Evolutionary conservation across 1,284 basidiomycete genomes (phyloP).

Genomic region (Malassezia obtusa): DNA sequence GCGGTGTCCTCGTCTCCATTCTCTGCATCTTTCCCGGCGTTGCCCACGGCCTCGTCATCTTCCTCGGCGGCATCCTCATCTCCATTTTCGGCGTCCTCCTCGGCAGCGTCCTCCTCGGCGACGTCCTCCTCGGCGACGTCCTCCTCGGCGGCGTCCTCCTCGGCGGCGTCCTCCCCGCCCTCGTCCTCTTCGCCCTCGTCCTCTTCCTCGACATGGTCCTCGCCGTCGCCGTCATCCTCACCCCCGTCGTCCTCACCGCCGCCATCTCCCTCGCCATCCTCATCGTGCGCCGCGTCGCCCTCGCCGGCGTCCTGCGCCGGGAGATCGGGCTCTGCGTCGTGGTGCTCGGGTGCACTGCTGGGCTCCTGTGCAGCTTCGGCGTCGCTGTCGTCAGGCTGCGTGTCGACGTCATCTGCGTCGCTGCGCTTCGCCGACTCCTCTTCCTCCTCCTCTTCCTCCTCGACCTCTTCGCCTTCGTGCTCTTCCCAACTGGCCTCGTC

Average conservation of each 20-base stretch:
- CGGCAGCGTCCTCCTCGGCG: not conserved
- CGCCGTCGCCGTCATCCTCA: slow-evolving; percentile 5
- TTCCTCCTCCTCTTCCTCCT: not conserved
- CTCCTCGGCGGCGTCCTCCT: not conserved
- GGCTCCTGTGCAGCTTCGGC: too few relatives aligned
- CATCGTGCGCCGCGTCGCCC: not conserved
- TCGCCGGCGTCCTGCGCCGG: too few relatives aligned
- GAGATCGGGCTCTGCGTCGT: too few relatives aligned
- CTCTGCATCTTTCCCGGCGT: not conserved
- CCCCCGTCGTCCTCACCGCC: slow-evolving; percentile 3
- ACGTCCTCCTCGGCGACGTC: not conserved
- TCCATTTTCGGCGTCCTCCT: slow-evolving; percentile 5
- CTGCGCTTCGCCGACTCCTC: too few relatives aligned
- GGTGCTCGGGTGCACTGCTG: too few relatives aligned
- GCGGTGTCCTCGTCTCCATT: not conserved
- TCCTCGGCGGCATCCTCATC: slow-evolving; percentile 15
- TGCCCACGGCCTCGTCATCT: not conserved
- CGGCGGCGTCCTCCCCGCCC: not conserved
- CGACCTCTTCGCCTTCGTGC: not conserved
- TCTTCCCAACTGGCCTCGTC: slow-evolving; percentile 14
- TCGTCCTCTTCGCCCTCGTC: not conserved
- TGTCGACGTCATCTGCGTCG: slow-evolving; percentile 5
- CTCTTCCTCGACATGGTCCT: not conserved
- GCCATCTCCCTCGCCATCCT: not conserved
- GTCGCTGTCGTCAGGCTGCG: not conserved